A percentile compares a stretch with the other conserved stretches of the same genome.
phyloP scores from a whole-genome alignment of 1,284 basidiomycete genomes.

The Ceratobasidium sp. region DNA sequence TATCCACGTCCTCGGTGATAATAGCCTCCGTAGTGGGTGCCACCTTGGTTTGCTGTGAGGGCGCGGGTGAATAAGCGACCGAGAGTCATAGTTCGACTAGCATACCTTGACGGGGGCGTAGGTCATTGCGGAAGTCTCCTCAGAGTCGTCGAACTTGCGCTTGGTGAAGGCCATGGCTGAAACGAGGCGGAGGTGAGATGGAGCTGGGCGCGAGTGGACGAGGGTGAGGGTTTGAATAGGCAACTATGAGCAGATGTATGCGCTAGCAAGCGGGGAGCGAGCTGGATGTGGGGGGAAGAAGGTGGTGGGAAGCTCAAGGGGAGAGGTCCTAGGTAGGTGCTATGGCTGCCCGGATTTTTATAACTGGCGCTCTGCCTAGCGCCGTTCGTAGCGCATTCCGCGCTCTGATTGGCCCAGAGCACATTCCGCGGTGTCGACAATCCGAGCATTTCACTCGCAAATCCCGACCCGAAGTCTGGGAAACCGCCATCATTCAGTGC shows the following conservation, averaged over 20 bases:
- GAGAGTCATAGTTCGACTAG: neutral
- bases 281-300: neutral
- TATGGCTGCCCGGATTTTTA: no score
- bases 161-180: conserved; percentile 50
- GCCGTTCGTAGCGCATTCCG: conserved; percentile 17
- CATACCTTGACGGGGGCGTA: conserved; percentile 50
- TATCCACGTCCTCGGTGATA: conserved; percentile 35
- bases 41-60: conserved; percentile 27
- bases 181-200: neutral
- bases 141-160: conserved; percentile 67
- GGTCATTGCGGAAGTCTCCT: conserved; percentile 56
- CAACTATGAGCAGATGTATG: conserved; percentile 14
- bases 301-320: conserved; percentile 29
- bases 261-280: conserved; percentile 7
- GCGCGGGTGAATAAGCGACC: conserved; percentile 7
- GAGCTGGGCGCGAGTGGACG: conserved; percentile 1
- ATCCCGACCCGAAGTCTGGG: neutral
- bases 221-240: neutral
- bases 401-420: conserved; percentile 23
- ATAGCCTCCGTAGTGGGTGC: conserved; percentile 21
- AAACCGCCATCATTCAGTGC: conserved; percentile 14
- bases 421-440: conserved; percentile 19
- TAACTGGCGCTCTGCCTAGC: neutral
- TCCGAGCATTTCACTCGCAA: neutral
- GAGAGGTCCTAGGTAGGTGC: conserved; percentile 10